Evolutionary conservation across 1,139 yeast genomes (phyloP).

Genomic region (Williopsis jadinii): DNA sequence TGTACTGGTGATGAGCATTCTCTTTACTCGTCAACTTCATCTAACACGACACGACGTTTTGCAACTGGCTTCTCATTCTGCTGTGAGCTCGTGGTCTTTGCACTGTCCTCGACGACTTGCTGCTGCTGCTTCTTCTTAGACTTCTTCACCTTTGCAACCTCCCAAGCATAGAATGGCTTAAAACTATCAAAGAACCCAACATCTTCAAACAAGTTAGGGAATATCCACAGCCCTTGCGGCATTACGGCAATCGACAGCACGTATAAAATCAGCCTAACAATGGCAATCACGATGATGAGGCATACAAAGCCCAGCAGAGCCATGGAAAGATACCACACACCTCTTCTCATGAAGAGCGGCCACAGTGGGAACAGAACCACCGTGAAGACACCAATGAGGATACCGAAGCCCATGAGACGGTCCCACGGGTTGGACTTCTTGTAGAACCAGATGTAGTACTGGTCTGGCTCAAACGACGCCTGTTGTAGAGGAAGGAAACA

Average conservation of each 20-base stretch:
- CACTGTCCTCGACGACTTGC: no score
- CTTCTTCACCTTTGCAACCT: constrained; percentile 34
- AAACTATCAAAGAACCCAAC: constrained; percentile 93
- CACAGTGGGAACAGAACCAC: constrained; percentile 90
- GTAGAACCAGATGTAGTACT: constrained; percentile 82
- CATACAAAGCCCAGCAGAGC: constrained; percentile 69
- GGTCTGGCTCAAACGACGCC: constrained; percentile 71
- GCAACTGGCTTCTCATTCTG: constrained; percentile 5
- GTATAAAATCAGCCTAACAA: constrained; percentile 71
- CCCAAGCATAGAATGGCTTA: constrained; percentile 85
- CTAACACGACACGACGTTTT: constrained; percentile 12
- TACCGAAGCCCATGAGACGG: constrained; percentile 53
- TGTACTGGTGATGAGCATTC: background rate
- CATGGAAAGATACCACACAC: constrained; percentile 88
- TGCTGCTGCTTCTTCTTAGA: constrained; percentile 19
- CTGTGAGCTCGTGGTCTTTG: background rate
- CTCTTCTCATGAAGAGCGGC: constrained; percentile 86
- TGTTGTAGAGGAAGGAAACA: constrained; percentile 57
- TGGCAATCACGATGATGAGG: constrained; percentile 69
- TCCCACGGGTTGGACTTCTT: constrained; percentile 69
- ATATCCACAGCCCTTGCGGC: constrained; percentile 82
- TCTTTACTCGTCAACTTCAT: constrained; percentile 2
- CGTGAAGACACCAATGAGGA: constrained; percentile 62
- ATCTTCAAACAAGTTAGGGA: constrained; percentile 94
- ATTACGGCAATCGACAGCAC: constrained; percentile 50